Base-by-base conservation (phyloP, 1,284 basidiomycete genomes). In the Sporisorium reilianum region DNA sequence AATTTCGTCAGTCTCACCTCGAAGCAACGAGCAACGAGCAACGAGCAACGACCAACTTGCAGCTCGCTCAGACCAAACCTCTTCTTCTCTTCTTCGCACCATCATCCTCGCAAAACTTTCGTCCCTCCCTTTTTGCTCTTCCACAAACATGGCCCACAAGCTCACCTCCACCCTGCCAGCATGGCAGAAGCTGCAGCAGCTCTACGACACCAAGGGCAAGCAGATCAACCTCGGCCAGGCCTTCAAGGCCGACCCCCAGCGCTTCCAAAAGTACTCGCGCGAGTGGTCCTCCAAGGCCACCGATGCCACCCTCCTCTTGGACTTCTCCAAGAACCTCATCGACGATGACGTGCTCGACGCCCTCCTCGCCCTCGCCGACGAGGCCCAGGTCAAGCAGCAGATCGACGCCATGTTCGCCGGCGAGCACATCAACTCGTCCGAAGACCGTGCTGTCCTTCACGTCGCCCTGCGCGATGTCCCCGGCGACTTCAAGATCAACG, bases 381-480 rank as follows among this genome's bases (percentile, higher is more conserved):
- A 98, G 87, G 94, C 95, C 30, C 86, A 90, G 62, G 90, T 99
- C 69, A 93, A 97, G 89, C 85, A 89, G 55, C 90, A 90, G 86
- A 90, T 95, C 57, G 93, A 98, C 85, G 91, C 91, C 85, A 97
- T 98, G 95, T 98, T 95, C 85, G 86, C 90, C 1, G 96, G 97
- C 60, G 90, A 94, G 86, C 96, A 97, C 87, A 97, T 99, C 89
- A 98, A 99, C 88, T 95, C 94, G 20, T 96, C 94, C 25, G 96
- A 99, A 86, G 95, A 92, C 84, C 93, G 96, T 64, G 93, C 97
- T 6, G 96, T 99, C 8, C 89, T 99, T 2, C 96, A 99, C 86
- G 88, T 97, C 70, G 96, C 97, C 7, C 90, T 99, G 52, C 91
- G 96, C 70, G 94, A 97, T 88, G 90, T 94, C 78, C 38, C 89